These are phyloP conservation scores for Xylariaceae sp. DNA, from an alignment of 2,329 filamentous ascomycete genomes.

Conservation along the genomic window DNA sequence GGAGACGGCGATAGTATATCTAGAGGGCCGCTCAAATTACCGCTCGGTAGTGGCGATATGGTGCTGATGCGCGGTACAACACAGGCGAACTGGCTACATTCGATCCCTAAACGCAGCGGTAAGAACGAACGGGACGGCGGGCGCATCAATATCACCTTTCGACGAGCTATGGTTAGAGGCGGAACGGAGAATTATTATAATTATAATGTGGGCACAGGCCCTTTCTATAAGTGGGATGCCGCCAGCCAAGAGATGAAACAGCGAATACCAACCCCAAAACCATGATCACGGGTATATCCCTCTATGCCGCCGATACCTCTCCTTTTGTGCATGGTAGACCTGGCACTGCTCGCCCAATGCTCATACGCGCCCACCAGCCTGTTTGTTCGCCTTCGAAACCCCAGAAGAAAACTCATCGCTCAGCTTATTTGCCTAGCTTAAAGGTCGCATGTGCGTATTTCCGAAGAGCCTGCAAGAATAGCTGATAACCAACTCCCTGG, in stretches of 20 bases:
- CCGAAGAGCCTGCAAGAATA: conserved; percentile 84
- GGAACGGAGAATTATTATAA: conserved; percentile 85
- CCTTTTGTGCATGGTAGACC: neutral
- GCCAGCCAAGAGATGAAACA: conserved; percentile 55
- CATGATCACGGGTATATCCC: conserved; percentile 29
- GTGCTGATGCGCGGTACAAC: conserved; percentile 77
- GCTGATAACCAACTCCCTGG: conserved; percentile 87
- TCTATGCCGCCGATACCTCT: conserved; percentile 7
- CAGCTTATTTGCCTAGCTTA: conserved; percentile 70
- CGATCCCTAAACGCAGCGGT: conserved; percentile 75
- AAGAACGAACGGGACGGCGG: conserved; percentile 67
- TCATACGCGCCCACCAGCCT: neutral
- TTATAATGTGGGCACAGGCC: conserved; percentile 78
- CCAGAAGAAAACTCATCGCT: neutral
- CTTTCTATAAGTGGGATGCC: conserved; percentile 71
- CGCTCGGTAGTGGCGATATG: conserved; percentile 75
- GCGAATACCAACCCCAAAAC: conserved; percentile 38
- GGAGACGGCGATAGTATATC: conserved; percentile 39
- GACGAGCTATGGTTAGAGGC: conserved; percentile 70
- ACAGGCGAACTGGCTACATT: conserved; percentile 79
- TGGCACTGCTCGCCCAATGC: conserved; percentile 6
- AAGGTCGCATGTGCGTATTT: conserved; percentile 89
- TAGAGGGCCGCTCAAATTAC: conserved; percentile 50
- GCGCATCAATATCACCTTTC: conserved; percentile 79
- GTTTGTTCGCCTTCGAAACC: neutral